phyloP scores from a whole-genome alignment of 768 basidiomycete species.

The Paxillus rubicundulus region DNA sequence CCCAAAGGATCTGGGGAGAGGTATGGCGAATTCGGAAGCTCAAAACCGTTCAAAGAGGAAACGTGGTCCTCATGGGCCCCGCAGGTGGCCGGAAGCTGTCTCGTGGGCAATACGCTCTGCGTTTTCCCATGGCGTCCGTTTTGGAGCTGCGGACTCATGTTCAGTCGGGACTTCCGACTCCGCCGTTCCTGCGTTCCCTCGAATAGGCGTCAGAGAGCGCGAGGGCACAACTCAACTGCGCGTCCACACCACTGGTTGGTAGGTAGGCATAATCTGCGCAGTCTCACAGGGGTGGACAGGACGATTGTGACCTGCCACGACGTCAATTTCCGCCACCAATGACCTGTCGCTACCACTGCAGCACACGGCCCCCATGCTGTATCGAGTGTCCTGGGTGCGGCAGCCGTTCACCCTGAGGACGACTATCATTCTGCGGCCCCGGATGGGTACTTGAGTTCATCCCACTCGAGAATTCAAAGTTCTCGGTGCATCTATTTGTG shows the following conservation, averaged over 20 bases:
- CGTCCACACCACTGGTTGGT: slow-evolving; percentile 9
- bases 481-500: background rate
- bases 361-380: background rate
- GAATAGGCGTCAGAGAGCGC: too few relatives aligned
- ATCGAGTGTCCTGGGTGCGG: background rate
- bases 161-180: slow-evolving; percentile 30
- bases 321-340: background rate
- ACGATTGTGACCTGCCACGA: background rate
- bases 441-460: slow-evolving; percentile 3
- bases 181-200: slow-evolving; percentile 14
- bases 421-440: slow-evolving; percentile 11
- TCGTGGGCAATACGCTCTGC: slow-evolving; percentile 14
- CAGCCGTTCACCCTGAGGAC: background rate
- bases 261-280: background rate
- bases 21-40: slow-evolving; percentile 19
- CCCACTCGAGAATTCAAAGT: background rate
- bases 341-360: slow-evolving; percentile 5
- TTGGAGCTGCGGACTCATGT: slow-evolving; percentile 18
- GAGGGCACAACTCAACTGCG: background rate
- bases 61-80: background rate
- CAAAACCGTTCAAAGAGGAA: slow-evolving; percentile 5
- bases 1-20: slow-evolving; percentile 13
- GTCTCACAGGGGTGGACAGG: slow-evolving; percentile 12
- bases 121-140: slow-evolving; percentile 15
- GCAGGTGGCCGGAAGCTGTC: slow-evolving; percentile 8